Evolutionary conservation across 192 early-diverging fungal species (phyloP).

Genomic region (Linnemannia hyalina): DNA sequence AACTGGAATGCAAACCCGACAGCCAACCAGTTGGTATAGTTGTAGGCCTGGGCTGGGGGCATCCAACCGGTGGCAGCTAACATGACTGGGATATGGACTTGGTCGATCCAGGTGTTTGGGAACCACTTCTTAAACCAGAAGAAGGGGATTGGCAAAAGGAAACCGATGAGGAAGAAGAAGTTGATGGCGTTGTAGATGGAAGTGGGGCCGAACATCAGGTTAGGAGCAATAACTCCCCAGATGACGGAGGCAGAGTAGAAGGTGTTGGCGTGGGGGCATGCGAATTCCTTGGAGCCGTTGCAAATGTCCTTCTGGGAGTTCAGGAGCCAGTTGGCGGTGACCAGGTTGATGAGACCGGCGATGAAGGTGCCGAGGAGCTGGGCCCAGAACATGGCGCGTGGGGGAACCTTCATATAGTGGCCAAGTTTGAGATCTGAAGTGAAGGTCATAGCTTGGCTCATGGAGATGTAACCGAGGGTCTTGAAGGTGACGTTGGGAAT

Average conservation of each 20-base stretch:
- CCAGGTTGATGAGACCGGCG: constrained; percentile 63
- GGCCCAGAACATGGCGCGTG: constrained; percentile 60
- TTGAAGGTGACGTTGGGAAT: constrained; percentile 68
- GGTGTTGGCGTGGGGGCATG: constrained; percentile 54
- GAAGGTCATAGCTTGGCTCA: constrained; percentile 80
- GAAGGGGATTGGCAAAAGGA: constrained; percentile 65
- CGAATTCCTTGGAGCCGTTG: constrained; percentile 33
- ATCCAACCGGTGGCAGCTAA: constrained; percentile 63
- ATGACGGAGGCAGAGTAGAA: constrained; percentile 75
- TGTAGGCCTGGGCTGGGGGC: constrained; percentile 63
- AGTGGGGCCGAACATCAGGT: constrained; percentile 63
- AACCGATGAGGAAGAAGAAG: constrained; percentile 62
- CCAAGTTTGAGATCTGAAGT: constrained; percentile 76
- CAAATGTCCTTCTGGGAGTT: constrained; percentile 52
- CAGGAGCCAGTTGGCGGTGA: constrained; percentile 56
- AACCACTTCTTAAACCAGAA: constrained; percentile 62
- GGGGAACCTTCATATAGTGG: constrained; percentile 22
- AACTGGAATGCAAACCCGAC: constrained; percentile 67
- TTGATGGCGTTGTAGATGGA: constrained; percentile 46
- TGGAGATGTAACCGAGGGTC: constrained; percentile 62
- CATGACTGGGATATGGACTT: constrained; percentile 69
- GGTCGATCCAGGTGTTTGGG: constrained; percentile 58
- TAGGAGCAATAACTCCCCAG: constrained; percentile 80
- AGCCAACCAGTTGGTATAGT: constrained; percentile 56
- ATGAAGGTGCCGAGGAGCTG: constrained; percentile 71